Conservation (phyloP, 441 rosid genomes). For the Raphanus hybrid region DNA sequence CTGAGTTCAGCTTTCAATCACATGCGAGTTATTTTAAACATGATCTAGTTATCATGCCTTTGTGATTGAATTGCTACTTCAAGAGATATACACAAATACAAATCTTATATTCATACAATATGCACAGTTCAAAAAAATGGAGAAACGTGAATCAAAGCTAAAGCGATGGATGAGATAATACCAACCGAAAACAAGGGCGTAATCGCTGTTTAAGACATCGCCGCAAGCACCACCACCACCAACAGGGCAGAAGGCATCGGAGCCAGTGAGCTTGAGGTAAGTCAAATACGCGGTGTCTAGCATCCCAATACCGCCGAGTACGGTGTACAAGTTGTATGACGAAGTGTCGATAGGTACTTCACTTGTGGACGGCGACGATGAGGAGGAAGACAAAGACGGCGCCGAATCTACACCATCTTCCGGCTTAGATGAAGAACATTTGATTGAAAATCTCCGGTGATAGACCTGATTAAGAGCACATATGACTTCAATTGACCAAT, state of each 20-base stretch:
- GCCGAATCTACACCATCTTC: conserved; percentile 50
- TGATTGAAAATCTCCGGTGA: conserved; percentile 47
- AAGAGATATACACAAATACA: conserved; percentile 6
- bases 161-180: conserved; percentile 26
- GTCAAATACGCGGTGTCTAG: conserved; percentile 84
- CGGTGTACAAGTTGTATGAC: conserved; percentile 64
- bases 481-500: conserved; percentile 18
- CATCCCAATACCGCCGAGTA: conserved; percentile 70
- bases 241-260: conserved; percentile 77
- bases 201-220: conserved; percentile 79
- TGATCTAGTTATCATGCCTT: not conserved
- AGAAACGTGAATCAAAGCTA: no score
- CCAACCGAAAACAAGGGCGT: conserved; percentile 69
- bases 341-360: conserved; percentile 43
- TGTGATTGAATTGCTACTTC: not conserved
- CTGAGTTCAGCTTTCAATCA: not conserved
- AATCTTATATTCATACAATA: conserved; percentile 10
- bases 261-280: conserved; percentile 73
- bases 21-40: not conserved
- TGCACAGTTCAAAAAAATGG: not conserved
- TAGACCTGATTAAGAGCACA: conserved; percentile 36
- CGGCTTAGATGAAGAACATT: conserved; percentile 54
- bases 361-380: conserved; percentile 36
- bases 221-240: conserved; percentile 74
- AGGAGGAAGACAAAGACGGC: conserved; percentile 31